phyloP scores from a whole-genome alignment of 768 basidiomycete species.

The Lactifluus rugatus region DNA sequence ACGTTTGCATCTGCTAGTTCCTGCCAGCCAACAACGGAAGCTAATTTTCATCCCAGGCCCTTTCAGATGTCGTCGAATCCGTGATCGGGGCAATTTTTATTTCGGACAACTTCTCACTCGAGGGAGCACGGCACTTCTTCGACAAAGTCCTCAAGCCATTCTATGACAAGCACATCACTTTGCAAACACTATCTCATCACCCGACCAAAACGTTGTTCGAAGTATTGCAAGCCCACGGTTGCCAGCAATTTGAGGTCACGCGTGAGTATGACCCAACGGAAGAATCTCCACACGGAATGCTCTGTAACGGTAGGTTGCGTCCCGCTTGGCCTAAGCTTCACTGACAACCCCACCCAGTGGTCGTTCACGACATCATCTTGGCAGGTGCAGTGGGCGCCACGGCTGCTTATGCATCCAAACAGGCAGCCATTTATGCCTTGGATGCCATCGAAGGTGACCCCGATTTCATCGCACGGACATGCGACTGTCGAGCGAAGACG shows the following conservation, averaged over 20 bases:
- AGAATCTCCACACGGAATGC: slow-evolving; percentile 27
- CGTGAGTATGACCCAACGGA: slow-evolving; percentile 32
- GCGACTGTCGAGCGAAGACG: slow-evolving; percentile 47
- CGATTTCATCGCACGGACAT: slow-evolving; percentile 50
- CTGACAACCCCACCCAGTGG: slow-evolving; percentile 34
- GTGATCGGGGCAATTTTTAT: slow-evolving; percentile 72
- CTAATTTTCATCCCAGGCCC: slow-evolving; percentile 34
- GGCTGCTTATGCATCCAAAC: slow-evolving; percentile 45
- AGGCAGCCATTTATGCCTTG: slow-evolving; percentile 54
- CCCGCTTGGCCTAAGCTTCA: not conserved
- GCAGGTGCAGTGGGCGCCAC: slow-evolving; percentile 47
- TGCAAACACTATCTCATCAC: slow-evolving; percentile 65
- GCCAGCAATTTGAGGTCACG: slow-evolving; percentile 51
- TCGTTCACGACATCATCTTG: slow-evolving; percentile 57
- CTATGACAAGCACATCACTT: slow-evolving; percentile 63
- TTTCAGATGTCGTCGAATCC: slow-evolving; percentile 76
- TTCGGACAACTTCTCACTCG: slow-evolving; percentile 57
- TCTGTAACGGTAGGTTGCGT: slow-evolving; percentile 41
- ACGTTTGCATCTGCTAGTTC: slow-evolving; percentile 9
- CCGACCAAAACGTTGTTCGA: slow-evolving; percentile 71
- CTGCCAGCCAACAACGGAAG: not conserved
- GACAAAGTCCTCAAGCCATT: slow-evolving; percentile 64
- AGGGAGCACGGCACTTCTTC: slow-evolving; percentile 57
- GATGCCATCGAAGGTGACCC: slow-evolving; percentile 59
- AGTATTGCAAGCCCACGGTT: slow-evolving; percentile 60